phyloP scores from a whole-genome alignment of 2,329 filamentous ascomycete species.

The Trichophyton mentagrophytes region DNA sequence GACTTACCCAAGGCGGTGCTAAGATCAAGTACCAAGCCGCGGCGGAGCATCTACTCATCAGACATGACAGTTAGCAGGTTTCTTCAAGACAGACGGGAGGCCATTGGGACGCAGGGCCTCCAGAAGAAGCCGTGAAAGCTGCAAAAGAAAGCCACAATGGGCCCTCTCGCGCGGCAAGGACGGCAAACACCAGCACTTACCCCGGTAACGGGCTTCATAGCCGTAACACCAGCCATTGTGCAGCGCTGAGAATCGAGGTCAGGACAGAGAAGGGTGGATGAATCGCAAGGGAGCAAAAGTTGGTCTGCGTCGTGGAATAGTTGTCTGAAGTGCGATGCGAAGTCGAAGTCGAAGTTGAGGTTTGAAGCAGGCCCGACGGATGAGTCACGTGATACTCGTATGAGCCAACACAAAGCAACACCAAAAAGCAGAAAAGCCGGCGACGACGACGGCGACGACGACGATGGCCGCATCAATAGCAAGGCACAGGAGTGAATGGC shows the following conservation, averaged over 20 bases:
- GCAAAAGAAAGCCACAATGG: neutral
- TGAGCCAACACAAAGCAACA: neutral
- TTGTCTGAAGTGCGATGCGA: constrained; percentile 8
- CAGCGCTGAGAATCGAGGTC: constrained; percentile 12
- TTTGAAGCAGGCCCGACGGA: neutral
- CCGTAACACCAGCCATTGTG: constrained; percentile 25
- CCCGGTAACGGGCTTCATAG: constrained; percentile 36
- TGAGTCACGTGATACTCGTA: neutral
- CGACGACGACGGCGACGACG: neutral
- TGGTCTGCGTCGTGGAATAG: neutral
- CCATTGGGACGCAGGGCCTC: neutral
- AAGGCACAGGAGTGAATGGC: too few species aligned
- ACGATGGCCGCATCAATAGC: neutral
- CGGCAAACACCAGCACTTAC: constrained; percentile 24
- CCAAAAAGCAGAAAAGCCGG: neutral
- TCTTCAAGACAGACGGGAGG: neutral
- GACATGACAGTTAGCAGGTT: neutral
- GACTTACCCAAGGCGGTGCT: constrained; percentile 52
- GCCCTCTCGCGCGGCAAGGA: neutral
- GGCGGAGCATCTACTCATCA: constrained; percentile 48
- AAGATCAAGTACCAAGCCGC: constrained; percentile 53
- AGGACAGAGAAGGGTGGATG: constrained; percentile 11
- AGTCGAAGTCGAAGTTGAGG: constrained; percentile 7
- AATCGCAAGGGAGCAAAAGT: constrained; percentile 11
- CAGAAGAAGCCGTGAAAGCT: neutral